These are phyloP conservation scores for Anthostomella pinea DNA, from an alignment of 2,329 filamentous ascomycete genomes.

Conservation along the genomic window DNA sequence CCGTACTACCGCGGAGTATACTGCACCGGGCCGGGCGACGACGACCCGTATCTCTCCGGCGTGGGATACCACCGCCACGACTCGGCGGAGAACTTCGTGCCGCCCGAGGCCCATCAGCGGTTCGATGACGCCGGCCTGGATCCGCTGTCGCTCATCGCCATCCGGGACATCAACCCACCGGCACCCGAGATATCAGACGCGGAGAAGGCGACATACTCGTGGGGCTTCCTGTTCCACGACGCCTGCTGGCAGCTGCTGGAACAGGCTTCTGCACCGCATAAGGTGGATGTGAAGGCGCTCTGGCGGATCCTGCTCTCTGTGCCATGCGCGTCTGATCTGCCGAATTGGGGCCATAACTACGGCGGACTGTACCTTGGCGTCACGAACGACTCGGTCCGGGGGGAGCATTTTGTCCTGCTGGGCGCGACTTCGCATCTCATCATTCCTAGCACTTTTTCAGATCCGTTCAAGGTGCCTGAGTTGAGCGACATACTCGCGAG, in stretches of 20 bases:
- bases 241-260: constrained; percentile 26
- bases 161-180: constrained; percentile 19
- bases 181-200: constrained; percentile 6
- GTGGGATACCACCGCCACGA: constrained; percentile 16
- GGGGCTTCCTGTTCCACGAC: constrained; percentile 28
- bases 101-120: constrained; percentile 18
- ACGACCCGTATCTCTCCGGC: constrained; percentile 21
- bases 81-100: constrained; percentile 12
- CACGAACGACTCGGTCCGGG: constrained; percentile 5
- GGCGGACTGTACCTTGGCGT: constrained; percentile 20
- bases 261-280: constrained; percentile 19
- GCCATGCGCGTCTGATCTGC: constrained; percentile 18
- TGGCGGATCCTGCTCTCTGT: constrained; percentile 26
- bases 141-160: constrained; percentile 13
- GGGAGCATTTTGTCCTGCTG: constrained; percentile 15
- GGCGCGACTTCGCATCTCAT: constrained; percentile 14
- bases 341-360: constrained; percentile 27
- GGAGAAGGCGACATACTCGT: constrained; percentile 17
- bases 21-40: constrained; percentile 12
- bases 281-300: constrained; percentile 20
- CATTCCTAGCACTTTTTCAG: constrained; percentile 22
- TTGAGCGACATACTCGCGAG: constrained; percentile 12
- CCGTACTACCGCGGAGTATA: constrained; percentile 24
- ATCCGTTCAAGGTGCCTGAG: constrained; percentile 24
- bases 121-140: constrained; percentile 17